Conservation (phyloP, 768 basidiomycete species). For the Hypsizygus marmoreus region DNA sequence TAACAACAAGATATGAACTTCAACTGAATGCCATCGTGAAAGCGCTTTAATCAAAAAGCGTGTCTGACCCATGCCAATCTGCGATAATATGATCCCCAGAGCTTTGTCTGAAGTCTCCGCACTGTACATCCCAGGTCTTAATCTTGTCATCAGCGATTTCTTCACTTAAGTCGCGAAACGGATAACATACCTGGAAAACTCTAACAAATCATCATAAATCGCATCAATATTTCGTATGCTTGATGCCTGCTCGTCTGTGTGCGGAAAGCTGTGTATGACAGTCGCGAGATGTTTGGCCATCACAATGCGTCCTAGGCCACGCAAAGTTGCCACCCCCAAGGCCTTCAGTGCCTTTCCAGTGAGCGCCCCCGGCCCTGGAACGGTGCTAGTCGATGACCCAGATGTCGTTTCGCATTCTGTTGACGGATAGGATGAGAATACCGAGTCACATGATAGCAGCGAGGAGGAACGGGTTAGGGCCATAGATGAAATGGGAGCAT, state of each 20-base stretch:
- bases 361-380: slow-evolving; percentile 37
- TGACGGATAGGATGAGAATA: slow-evolving; percentile 2
- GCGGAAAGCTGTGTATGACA: slow-evolving; percentile 21
- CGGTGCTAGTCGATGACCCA: slow-evolving; percentile 23
- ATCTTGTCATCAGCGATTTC: background rate
- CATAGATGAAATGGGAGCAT: background rate
- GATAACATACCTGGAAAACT: slow-evolving; percentile 27
- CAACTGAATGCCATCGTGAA: slow-evolving; percentile 14
- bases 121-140: slow-evolving; percentile 17
- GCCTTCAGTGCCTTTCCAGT: slow-evolving; percentile 50
- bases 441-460: slow-evolving; percentile 4
- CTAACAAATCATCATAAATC: slow-evolving; percentile 21
- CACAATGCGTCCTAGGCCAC: slow-evolving; percentile 41
- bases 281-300: slow-evolving; percentile 22
- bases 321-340: slow-evolving; percentile 52
- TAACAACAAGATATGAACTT: slow-evolving; percentile 15
- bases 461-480: slow-evolving; percentile 5
- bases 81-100: slow-evolving; percentile 12
- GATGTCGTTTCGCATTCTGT: slow-evolving; percentile 11
- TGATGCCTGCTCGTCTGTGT: slow-evolving; percentile 19
- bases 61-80: slow-evolving; percentile 17
- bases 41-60: slow-evolving; percentile 12
- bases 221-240: slow-evolving; percentile 15
- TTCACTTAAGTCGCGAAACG: background rate
- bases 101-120: slow-evolving; percentile 7